Evolutionary conservation across 345 rosid species (phyloP), one percentile per base, ranked within the genome.

Genomic region (Sonneratia caseolaris): DNA sequence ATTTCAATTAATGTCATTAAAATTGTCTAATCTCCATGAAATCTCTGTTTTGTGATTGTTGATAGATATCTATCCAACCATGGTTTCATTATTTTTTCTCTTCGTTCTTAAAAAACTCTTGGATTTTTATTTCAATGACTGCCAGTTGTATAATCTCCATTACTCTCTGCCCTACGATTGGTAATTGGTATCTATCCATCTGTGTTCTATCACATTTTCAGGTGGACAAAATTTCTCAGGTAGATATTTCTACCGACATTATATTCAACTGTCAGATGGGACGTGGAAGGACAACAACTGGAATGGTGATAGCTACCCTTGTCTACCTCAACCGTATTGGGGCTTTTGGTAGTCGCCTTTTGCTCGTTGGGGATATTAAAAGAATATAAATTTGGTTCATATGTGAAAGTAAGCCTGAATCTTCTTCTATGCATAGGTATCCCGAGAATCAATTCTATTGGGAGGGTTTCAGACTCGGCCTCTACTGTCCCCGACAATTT

Each of bases 241-340:
- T 91, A 66, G 88, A 89, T 80, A 79, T 87, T 64, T 83, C 83
- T 37, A 82, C 97, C 0, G 89, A 91, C 80, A 84, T 95, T 24
- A 83, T 95, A 37, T 91, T 95, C 79, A 95, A 95, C 80, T 95
- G 99, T 76, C 99, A 95, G 89, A 91, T 91, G 97, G 99, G 99
- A 70, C 96, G 99, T 77, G 97, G 99, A 82, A 87, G 99, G 68
- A 94, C 99, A 7, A 94, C 97, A 42, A 91, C 97, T 68, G 99
- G 99, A 77, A 95, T 95, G 99, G 99, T 95, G 78, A 90, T 95
- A 80, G 97, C 97, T 7, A 95, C 96, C 61, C 83, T 95, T 81
- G 82, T 90, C 77, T 91, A 91, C 82, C 89, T 95, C 81, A 90
- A 95, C 76, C 86, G 90, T 37, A 90, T 88, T 24, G 97, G 96